Base-by-base conservation (phyloP, 116 monocot genomes). In the Posidonia oceanica region DNA sequence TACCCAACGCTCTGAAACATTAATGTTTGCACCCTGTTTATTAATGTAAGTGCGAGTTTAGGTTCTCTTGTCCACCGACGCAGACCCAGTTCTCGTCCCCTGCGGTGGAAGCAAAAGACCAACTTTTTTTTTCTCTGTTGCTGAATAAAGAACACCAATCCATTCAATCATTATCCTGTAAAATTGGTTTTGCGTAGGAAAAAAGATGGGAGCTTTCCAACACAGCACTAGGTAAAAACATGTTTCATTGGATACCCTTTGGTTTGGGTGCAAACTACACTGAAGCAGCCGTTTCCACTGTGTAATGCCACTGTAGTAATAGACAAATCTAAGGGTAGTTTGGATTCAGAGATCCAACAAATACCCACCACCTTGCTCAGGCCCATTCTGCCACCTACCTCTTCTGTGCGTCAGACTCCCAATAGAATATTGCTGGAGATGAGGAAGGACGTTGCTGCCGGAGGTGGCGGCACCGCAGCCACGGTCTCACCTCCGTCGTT, bases 391-490 rank as follows among this genome's bases (percentile, higher is more conserved):
- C 69, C 23, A 10, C 53, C 38, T 16, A 13, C 53, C 21, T 53
- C 17, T 22, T 10, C 71, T 39, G 17, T 69, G 11, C 4, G 16
- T 44, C 67, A 2, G 29, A 17, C 14, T 29, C 15, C 57, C 71
- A 15, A 23, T 60, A 62, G 58, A n/a, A 12, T 3, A 61, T 23
- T 5, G 22, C n/a, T 3, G 42, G 16, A 21, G 39, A 58, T 78
- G 62, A 77, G 71, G 66, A 77, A 77, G 55, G 77, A 71, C 18
- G 56, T 7, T 39, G 20, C 70, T 37, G 39, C 14, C 38, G 71
- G 23, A 12, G 67, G 13, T 4, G 63, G 56, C 36, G 38, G 55
- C 29, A 39, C 64, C 14, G 39, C 40, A 10, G 48, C 48, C 48
- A 48, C 7, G 48, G 48, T 12, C 48, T 48, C 66, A 22, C 23